Conservation (phyloP, 495 filamentous ascomycete genomes). For the Cryomyces minteri region DNA sequence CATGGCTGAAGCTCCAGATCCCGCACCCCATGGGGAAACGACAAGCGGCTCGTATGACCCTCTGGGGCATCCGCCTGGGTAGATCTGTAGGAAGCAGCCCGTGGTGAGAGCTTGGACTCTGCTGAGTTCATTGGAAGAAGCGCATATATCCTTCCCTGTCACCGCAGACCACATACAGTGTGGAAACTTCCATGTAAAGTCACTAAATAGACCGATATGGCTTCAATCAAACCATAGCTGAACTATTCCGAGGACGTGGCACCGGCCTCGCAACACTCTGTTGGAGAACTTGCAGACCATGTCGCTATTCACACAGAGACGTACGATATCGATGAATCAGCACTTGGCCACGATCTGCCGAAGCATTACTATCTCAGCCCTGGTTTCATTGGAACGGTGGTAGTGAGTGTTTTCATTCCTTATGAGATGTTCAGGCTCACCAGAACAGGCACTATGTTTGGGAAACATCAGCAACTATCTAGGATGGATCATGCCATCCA, state of each 20-base stretch:
- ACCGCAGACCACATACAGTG: not conserved
- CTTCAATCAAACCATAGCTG: conserved; percentile 1
- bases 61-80: no score
- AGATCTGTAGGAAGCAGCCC: not conserved
- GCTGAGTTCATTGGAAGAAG: no score
- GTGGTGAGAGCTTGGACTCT: not conserved
- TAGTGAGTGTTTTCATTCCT: not conserved
- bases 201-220: conserved; percentile 11
- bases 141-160: not conserved
- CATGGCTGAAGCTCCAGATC: no score
- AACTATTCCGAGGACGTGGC: not conserved
- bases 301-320: conserved; percentile 4
- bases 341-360: conserved; percentile 2
- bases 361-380: conserved; percentile 1
- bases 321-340: conserved; percentile 1
- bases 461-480: conserved; percentile 4
- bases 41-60: no score
- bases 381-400: conserved; percentile 5
- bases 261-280: not conserved
- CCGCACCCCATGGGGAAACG: no score
- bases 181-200: not conserved
- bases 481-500: conserved; percentile 1
- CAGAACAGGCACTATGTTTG: not conserved
- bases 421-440: not conserved
- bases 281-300: not conserved